Conservation (phyloP, 2,329 filamentous ascomycete genomes). For the Pyrenophora seminiperda region DNA sequence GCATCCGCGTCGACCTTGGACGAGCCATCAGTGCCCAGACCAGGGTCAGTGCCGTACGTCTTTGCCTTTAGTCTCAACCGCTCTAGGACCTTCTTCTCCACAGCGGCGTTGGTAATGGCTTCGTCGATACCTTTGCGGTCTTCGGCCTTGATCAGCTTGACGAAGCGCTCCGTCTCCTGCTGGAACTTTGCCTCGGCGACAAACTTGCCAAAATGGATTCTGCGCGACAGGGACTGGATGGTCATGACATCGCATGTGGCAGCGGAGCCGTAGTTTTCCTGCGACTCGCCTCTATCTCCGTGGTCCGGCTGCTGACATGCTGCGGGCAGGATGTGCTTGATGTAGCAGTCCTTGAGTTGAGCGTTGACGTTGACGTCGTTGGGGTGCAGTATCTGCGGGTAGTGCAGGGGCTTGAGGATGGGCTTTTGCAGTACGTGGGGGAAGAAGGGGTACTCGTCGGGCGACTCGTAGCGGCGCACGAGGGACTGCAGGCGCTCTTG, state of each 20-base stretch:
- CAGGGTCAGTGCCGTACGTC: conserved; percentile 92
- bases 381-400: conserved; percentile 83
- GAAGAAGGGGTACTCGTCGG: conserved; percentile 98
- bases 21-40: conserved; percentile 61
- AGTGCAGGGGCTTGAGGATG: conserved; percentile 84
- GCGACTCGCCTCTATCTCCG: conserved; percentile 78
- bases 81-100: conserved; percentile 91
- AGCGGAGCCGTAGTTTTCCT: conserved; percentile 94
- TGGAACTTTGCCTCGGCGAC: conserved; percentile 95
- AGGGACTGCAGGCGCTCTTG: conserved; percentile 90
- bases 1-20: conserved; percentile 91
- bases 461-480: conserved; percentile 92
- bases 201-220: conserved; percentile 98
- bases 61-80: conserved; percentile 84
- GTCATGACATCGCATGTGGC: conserved; percentile 90
- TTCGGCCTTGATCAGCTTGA: conserved; percentile 76
- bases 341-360: conserved; percentile 84
- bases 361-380: conserved; percentile 92
- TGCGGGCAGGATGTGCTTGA: conserved; percentile 78
- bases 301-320: conserved; percentile 80
- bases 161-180: conserved; percentile 80
- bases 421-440: conserved; percentile 76
- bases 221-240: conserved; percentile 84
- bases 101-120: conserved; percentile 86
- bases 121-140: conserved; percentile 83